Evolutionary conservation across 148 eudicot genomes (phyloP).

Genomic region (Rhododendron molle): DNA sequence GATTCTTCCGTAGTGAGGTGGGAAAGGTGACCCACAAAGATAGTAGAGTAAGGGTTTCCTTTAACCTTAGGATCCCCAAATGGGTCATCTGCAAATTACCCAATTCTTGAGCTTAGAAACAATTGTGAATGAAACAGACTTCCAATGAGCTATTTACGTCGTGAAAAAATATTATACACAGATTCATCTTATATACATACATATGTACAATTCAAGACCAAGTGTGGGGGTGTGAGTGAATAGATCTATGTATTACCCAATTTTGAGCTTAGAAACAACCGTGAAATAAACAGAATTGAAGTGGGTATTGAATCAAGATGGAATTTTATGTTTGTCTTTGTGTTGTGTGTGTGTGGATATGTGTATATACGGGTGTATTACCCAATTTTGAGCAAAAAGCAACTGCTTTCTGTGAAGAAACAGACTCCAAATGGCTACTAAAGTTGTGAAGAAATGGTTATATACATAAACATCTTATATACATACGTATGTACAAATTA

Average conservation of each 20-base stretch:
- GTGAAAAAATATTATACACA: background rate
- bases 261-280: background rate
- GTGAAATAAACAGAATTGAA: background rate
- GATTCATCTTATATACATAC: background rate
- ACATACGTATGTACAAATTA: background rate
- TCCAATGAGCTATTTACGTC: background rate
- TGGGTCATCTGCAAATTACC: constrained; percentile 68
- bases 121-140: background rate
- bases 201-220: background rate
- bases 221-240: background rate
- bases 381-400: background rate
- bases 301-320: background rate
- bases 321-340: background rate
- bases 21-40: constrained; percentile 79
- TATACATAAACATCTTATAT: background rate
- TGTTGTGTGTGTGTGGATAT: background rate
- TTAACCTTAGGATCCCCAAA: constrained; percentile 83
- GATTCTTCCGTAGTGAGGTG: constrained; percentile 70
- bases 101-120: background rate
- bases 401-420: background rate
- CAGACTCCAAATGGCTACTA: no score
- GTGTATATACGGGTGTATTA: background rate
- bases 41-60: constrained; percentile 80
- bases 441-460: background rate
- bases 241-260: background rate